These are phyloP conservation scores for Thuidium tamariscinum DNA, from an alignment of 225 moss, liverwort and hornwort species.

Conservation along the genomic window DNA sequence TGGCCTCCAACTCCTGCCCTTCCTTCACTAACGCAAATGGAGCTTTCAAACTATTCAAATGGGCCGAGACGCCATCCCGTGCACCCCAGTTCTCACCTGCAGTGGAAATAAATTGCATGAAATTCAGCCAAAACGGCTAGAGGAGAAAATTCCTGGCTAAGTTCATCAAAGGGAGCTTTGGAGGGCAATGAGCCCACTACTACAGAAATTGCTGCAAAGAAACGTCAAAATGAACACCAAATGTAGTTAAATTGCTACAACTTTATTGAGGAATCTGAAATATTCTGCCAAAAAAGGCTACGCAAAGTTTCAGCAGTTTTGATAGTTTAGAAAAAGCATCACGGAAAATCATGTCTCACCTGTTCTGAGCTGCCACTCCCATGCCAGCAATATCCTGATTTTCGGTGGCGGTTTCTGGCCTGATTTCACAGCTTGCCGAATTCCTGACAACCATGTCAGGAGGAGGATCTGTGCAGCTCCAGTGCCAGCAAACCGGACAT, in stretches of 20 bases:
- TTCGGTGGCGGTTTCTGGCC: constrained; percentile 40
- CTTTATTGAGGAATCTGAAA: not conserved
- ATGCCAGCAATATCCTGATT: constrained; percentile 55
- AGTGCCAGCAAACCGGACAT: constrained; percentile 54
- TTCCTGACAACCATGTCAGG: constrained; percentile 71
- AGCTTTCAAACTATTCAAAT: constrained; percentile 56
- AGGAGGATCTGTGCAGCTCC: constrained; percentile 80
- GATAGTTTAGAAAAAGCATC: not conserved
- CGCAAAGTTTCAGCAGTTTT: not conserved
- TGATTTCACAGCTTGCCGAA: constrained; percentile 39
- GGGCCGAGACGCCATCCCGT: constrained; percentile 65
- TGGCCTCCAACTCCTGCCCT: constrained; percentile 38
- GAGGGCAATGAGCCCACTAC: not conserved
- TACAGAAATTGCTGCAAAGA: not conserved
- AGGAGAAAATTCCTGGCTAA: not conserved
- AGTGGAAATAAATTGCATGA: not conserved
- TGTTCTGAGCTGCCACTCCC: constrained; percentile 79
- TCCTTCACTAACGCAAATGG: constrained; percentile 48
- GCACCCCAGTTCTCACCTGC: constrained; percentile 60
- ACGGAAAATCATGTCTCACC: not conserved
- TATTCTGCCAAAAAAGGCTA: not conserved
- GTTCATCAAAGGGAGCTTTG: not conserved
- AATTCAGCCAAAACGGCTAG: not conserved
- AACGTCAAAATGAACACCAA: not conserved
- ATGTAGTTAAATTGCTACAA: not conserved